Evolutionary conservation across 2,329 filamentous ascomycete species (phyloP).

Genomic region (Cryphonectria nitschkei): DNA sequence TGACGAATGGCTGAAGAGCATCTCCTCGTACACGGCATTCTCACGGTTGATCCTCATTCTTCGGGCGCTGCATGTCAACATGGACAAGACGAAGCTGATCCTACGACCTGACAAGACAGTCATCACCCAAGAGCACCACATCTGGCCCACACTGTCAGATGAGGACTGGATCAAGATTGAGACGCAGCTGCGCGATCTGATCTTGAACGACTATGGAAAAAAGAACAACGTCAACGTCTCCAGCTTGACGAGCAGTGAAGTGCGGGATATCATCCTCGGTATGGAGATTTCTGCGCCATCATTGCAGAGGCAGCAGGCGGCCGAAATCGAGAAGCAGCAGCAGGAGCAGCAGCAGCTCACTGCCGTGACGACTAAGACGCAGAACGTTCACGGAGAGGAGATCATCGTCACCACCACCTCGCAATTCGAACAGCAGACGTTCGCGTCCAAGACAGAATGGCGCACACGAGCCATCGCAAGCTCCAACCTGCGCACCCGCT

Average conservation of each 20-base stretch:
- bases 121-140: slow-evolving; percentile 97
- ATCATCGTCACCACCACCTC: slow-evolving; percentile 98
- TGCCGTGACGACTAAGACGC: slow-evolving; percentile 96
- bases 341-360: slow-evolving; percentile 96
- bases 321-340: slow-evolving; percentile 98
- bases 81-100: slow-evolving; percentile 96
- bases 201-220: slow-evolving; percentile 98
- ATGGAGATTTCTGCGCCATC: slow-evolving; percentile 99
- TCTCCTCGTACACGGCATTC: slow-evolving; percentile 98
- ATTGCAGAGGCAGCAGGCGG: slow-evolving; percentile 96
- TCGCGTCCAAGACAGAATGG: slow-evolving; percentile 99
- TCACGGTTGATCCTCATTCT: slow-evolving; percentile 92
- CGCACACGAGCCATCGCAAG: slow-evolving; percentile 95
- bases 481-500: slow-evolving; percentile 87
- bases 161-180: slow-evolving; percentile 99
- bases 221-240: slow-evolving; percentile 99
- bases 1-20: slow-evolving; percentile 97
- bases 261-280: slow-evolving; percentile 96
- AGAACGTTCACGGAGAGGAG: slow-evolving; percentile 95
- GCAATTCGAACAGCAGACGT: slow-evolving; percentile 95
- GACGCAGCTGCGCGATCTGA: slow-evolving; percentile 90
- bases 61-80: slow-evolving; percentile 94
- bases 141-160: slow-evolving; percentile 92
- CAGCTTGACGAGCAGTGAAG: slow-evolving; percentile 93
- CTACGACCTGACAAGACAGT: slow-evolving; percentile 96